phyloP scores from a whole-genome alignment of 2,329 filamentous ascomycete species.

The Neopestalotiopsis sp. region DNA sequence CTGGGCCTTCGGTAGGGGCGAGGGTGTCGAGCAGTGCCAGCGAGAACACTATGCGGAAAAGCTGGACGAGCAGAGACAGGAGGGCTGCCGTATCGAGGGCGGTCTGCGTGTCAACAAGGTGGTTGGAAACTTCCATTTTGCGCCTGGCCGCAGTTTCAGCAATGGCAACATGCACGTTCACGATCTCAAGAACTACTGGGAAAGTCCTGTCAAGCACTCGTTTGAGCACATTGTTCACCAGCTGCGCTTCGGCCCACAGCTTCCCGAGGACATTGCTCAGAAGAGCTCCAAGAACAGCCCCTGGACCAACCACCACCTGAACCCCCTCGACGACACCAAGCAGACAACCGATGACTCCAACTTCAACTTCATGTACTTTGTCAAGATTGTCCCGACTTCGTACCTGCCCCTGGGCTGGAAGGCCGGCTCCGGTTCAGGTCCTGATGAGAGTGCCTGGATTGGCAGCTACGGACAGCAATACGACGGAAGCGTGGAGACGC shows the following conservation, averaged over 20 bases:
- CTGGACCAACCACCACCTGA: constrained; percentile 91
- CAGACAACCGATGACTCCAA: constrained; percentile 82
- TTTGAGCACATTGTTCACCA: constrained; percentile 90
- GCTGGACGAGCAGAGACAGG: constrained; percentile 83
- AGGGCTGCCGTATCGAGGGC: constrained; percentile 95
- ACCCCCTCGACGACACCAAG: constrained; percentile 82
- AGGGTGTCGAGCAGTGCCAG: constrained; percentile 92
- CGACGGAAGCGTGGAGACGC: constrained; percentile 89
- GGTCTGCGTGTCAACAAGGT: constrained; percentile 97
- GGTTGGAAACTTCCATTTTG: constrained; percentile 97
- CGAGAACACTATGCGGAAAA: constrained; percentile 92
- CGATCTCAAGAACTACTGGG: constrained; percentile 94
- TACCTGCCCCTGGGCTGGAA: constrained; percentile 90
- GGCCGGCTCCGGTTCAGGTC: constrained; percentile 37
- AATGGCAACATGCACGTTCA: constrained; percentile 97
- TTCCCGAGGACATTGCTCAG: constrained; percentile 73
- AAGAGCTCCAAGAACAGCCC: constrained; percentile 59
- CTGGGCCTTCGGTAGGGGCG: constrained; percentile 94
- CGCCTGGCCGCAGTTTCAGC: constrained; percentile 93
- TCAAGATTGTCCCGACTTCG: constrained; percentile 96
- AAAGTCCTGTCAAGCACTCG: constrained; percentile 76
- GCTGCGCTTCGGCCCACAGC: constrained; percentile 89
- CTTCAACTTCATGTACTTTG: constrained; percentile 98
- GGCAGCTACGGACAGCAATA: constrained; percentile 70
- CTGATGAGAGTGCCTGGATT: constrained; percentile 64